Evolutionary conservation across 2,329 filamentous ascomycete genomes (phyloP).

Genomic region (Beauveria pseudobassiana): DNA sequence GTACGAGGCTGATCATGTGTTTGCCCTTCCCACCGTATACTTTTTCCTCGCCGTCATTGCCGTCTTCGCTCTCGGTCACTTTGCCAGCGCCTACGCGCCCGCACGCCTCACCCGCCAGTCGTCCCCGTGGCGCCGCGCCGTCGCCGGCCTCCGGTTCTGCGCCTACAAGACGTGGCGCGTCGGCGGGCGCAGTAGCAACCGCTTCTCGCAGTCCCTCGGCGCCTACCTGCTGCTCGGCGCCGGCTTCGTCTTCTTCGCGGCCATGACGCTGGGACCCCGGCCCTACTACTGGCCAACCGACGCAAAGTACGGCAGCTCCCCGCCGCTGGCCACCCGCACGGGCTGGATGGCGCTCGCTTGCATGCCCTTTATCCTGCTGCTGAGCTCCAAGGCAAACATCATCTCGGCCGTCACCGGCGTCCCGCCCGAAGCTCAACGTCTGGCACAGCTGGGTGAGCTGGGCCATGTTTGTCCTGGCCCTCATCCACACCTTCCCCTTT

Average conservation of each 20-base stretch:
- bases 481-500: conserved; percentile 54
- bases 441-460: conserved; percentile 48
- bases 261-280: conserved; percentile 39
- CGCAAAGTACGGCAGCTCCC: conserved; percentile 39
- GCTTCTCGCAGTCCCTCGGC: conserved; percentile 37
- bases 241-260: conserved; percentile 40
- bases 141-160: conserved; percentile 20
- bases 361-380: conserved; percentile 43
- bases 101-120: conserved; percentile 19
- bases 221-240: conserved; percentile 30
- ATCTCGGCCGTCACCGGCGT: conserved; percentile 47
- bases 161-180: conserved; percentile 19
- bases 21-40: conserved; percentile 42
- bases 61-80: conserved; percentile 35
- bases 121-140: conserved; percentile 26
- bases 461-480: conserved; percentile 47
- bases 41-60: conserved; percentile 43
- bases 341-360: conserved; percentile 46
- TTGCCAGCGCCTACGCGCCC: conserved; percentile 24
- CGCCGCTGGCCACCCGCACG: conserved; percentile 43
- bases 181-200: conserved; percentile 26
- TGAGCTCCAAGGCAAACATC: conserved; percentile 48
- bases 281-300: conserved; percentile 50
- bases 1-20: conserved; percentile 43
- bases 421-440: conserved; percentile 48